Base-by-base conservation (phyloP, 805 yeast species). In the Metschnikowia chrysomelidarum region DNA sequence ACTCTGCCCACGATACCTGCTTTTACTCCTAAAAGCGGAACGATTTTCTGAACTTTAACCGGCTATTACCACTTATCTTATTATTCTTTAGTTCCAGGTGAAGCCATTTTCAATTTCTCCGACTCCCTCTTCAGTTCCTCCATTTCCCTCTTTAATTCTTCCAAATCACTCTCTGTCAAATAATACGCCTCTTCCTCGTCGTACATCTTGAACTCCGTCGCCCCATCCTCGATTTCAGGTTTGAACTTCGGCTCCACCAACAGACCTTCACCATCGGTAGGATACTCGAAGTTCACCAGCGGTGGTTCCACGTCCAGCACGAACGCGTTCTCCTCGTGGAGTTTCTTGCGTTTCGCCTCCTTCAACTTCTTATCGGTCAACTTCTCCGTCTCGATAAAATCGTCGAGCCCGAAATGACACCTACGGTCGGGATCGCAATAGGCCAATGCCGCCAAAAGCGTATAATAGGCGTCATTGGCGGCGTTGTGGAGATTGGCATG, bases 401-500 rank as follows among this genome's bases (percentile, higher is more conserved):
- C 26, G 34, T 54, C 59, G 19, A 55, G 34, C 6, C 36, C 34
- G 24, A 38, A 34, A 5, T 34, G 32, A n/a, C 19, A 27, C 4
- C 60, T 34, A 4, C 38, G 43, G 11, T 34, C 41, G 3, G 60
- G 60, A 30, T 56, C 60, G 21, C 54, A 47, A 24, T 43, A 47
- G 12, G 46, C 44, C 38, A 56, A 28, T 10, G 56, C 58, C 15
- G 57, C 60, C 17, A 53, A 35, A 10, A 56, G 34, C 11, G 60
- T 54, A 34, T 50, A 56, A 41, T 56, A 56, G 9, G 60, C 58
- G 31, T 56, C 60, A 40, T 56, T 56, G 30, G 54, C 59, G 1
- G 60, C 60, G 30, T 56, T 56, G 33, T 56, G 60, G 23, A 56
- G 50, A 18, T 46, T 37, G n/a, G 51, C 53, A 20, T 54, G 55